phyloP scores from a whole-genome alignment of 192 early-diverging fungal species.

The Spinellus fusiger region DNA sequence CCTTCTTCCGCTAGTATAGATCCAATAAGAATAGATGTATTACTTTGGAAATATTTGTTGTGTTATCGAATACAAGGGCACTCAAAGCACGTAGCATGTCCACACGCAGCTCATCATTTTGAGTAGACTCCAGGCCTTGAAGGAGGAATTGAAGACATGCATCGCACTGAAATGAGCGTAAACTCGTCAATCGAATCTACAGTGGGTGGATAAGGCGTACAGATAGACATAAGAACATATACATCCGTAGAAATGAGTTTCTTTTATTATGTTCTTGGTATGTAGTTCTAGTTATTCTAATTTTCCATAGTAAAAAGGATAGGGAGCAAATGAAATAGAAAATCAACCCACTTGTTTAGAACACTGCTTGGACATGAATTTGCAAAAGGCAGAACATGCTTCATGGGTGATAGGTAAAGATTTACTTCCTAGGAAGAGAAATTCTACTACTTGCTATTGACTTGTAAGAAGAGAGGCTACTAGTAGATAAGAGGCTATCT shows the following conservation, averaged over 20 bases:
- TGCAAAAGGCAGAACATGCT: conserved; percentile 18
- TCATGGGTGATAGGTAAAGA: conserved; percentile 2
- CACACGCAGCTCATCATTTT: conserved; percentile 22
- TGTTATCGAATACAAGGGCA: conserved; percentile 44
- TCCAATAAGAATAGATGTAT: not conserved
- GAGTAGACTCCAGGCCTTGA: conserved; percentile 5
- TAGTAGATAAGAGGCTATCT: too few relatives aligned
- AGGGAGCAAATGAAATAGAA: not conserved
- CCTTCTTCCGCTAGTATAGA: not conserved
- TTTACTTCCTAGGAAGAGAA: conserved; percentile 19
- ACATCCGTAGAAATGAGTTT: not conserved
- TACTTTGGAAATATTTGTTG: conserved; percentile 34
- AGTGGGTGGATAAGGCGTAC: not conserved
- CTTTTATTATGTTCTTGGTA: too few relatives aligned
- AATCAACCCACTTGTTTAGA: conserved; percentile 19
- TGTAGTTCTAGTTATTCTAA: not conserved
- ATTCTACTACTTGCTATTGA: conserved; percentile 26
- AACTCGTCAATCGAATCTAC: conserved; percentile 16
- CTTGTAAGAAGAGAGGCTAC: too few relatives aligned
- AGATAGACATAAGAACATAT: not conserved
- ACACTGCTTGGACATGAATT: conserved; percentile 25
- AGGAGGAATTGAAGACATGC: conserved; percentile 16
- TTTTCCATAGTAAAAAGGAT: not conserved
- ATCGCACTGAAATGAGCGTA: conserved; percentile 16
- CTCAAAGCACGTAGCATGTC: conserved; percentile 50